Conservation (phyloP, 1,284 basidiomycete species). For the Termitomyces sp. region DNA sequence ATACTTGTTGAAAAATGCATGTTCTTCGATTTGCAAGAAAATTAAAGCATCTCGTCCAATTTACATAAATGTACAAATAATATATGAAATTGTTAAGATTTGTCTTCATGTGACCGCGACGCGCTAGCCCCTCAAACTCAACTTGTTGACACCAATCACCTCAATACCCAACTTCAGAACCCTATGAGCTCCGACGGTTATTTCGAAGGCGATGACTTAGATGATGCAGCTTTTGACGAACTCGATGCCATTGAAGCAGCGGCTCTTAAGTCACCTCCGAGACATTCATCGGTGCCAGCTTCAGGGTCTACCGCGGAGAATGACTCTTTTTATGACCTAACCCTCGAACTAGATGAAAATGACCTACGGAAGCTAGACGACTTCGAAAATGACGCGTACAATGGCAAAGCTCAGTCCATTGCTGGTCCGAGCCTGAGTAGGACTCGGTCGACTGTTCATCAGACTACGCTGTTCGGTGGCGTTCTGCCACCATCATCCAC, state of each 20-base stretch:
- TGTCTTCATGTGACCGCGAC: conserved; percentile 24
- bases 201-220: conserved; percentile 54
- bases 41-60: too few relatives aligned
- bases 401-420: conserved; percentile 27
- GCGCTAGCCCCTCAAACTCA: conserved; percentile 11
- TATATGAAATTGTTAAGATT: background rate
- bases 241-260: conserved; percentile 68
- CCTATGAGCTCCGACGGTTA: conserved; percentile 65
- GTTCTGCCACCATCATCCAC: conserved; percentile 33
- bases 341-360: conserved; percentile 50
- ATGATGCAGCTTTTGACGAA: conserved; percentile 48
- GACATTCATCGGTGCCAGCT: conserved; percentile 4
- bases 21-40: background rate
- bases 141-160: background rate
- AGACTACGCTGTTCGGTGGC: conserved; percentile 65
- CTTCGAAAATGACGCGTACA: conserved; percentile 42
- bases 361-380: conserved; percentile 51
- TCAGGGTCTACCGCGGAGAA: conserved; percentile 25
- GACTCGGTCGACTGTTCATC: conserved; percentile 39
- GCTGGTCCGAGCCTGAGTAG: conserved; percentile 37
- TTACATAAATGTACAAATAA: background rate
- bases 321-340: conserved; percentile 50
- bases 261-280: conserved; percentile 33
- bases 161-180: background rate
- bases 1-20: background rate